Evolutionary conservation across 495 filamentous ascomycete genomes (phyloP), one percentile per base, ranked within the genome.

Genomic region (Penicillium macrosclerotiorum): DNA sequence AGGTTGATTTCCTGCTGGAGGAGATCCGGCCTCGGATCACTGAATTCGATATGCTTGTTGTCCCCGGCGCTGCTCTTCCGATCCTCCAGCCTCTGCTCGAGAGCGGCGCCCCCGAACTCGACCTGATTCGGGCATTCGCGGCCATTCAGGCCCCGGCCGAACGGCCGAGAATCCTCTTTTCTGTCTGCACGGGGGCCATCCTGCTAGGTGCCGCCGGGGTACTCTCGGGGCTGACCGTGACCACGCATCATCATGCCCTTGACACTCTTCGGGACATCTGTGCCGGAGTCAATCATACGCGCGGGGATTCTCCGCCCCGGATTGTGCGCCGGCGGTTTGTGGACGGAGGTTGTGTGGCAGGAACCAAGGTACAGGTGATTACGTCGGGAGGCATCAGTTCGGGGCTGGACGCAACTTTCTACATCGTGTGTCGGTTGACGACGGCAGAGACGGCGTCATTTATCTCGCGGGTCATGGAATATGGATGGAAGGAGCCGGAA

Each of bases 131-230:
- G 20, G 34, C 25, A 26, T 65, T 56, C 40, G 49, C 55, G 8
- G 25, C 23, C 4, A 14, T 51, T 8, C 37, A 55, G 8, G 16
- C 46, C 4, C 13, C 33, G n/a, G n/a, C n/a, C n/a, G n/a, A n/a
- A 9, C 26, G 27, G n/a, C 44, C 35, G 4, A 43, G 86, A 43
- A 85, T 86, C 3, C 60, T 90, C 51, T 67, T 89, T 53, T 84
- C 83, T 51, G 68, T 92, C 68, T 86, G 81, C 71, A 88, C 83
- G n/a, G 88, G 85, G 13, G 77, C 80, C 37, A 69, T 89, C 32
- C 72, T 90, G 57, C 74, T 90, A 27, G 86, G 80, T 34, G 68
- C 85, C 46, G 73, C 78, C 31, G 86, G 85, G 45, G 73, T 89
- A 51, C 72, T 92, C 39, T 68, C 75, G 86, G 24, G n/a, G n/a